phyloP scores from a whole-genome alignment of 2,329 filamentous ascomycete genomes.

The Drechslera avenae region DNA sequence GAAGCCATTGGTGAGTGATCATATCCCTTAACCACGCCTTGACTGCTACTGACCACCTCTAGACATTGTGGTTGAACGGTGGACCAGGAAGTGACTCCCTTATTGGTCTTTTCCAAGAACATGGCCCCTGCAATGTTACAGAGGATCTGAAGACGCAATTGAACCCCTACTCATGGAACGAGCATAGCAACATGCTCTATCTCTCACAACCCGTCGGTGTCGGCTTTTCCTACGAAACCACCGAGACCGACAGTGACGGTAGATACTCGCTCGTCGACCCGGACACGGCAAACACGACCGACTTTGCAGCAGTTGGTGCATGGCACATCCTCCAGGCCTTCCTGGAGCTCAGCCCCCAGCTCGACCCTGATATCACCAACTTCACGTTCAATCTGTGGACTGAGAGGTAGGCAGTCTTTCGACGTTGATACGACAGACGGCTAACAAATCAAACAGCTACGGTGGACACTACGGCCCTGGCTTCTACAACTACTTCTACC shows the following conservation, averaged over 20 bases:
- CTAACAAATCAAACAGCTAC: constrained; percentile 27
- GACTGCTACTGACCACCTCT: background rate
- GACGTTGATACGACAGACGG: background rate
- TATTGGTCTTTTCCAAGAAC: constrained; percentile 60
- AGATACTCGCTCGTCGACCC: constrained; percentile 42
- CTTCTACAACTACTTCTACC: constrained; percentile 63
- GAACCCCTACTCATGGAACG: constrained; percentile 50
- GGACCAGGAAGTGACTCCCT: constrained; percentile 58
- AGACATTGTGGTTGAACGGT: constrained; percentile 59
- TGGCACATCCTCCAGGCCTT: constrained; percentile 48
- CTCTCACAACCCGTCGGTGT: constrained; percentile 49
- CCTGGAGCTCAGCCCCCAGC: constrained; percentile 41
- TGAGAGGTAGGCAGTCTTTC: constrained; percentile 39
- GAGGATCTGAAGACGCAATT: constrained; percentile 44
- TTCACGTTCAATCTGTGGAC: constrained; percentile 59
- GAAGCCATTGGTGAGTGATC: constrained; percentile 28
- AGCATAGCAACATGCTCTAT: constrained; percentile 48
- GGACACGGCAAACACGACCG: constrained; percentile 39
- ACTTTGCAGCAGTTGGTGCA: constrained; percentile 41
- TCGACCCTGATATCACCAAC: constrained; percentile 58
- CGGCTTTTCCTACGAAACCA: constrained; percentile 48
- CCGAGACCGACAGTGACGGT: constrained; percentile 28
- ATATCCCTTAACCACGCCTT: background rate
- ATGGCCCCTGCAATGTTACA: constrained; percentile 39
- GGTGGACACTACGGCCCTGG: constrained; percentile 58